Conservation (phyloP, 2,329 filamentous ascomycete species). For the Trichophyton mentagrophytes region DNA sequence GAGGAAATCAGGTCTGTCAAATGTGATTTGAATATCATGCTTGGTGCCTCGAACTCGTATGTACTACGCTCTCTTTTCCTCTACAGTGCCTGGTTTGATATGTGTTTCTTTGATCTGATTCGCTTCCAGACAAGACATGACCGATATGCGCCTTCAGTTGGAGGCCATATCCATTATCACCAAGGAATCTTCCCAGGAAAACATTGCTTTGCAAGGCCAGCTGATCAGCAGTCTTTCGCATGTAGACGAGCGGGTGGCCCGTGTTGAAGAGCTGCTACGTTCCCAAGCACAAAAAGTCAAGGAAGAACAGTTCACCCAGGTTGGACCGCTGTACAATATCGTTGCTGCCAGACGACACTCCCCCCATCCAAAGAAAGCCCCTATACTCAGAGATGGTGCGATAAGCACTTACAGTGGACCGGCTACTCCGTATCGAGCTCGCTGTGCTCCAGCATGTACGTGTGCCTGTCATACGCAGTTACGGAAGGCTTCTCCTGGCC, state of each 20-base stretch:
- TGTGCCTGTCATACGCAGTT: constrained; percentile 16
- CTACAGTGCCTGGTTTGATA: neutral
- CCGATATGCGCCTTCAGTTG: constrained; percentile 15
- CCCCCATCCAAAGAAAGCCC: neutral
- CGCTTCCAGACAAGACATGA: constrained; percentile 16
- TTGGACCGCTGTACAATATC: constrained; percentile 16
- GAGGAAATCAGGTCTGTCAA: constrained; percentile 19
- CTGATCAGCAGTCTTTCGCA: constrained; percentile 14
- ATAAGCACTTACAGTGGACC: neutral
- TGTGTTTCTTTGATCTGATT: neutral
- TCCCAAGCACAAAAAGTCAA: constrained; percentile 17
- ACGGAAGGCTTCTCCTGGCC: constrained; percentile 14
- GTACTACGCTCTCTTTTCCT: neutral
- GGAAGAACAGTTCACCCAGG: constrained; percentile 16
- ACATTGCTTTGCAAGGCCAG: constrained; percentile 15
- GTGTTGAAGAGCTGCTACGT: constrained; percentile 18
- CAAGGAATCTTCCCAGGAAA: constrained; percentile 11
- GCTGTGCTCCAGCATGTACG: constrained; percentile 14
- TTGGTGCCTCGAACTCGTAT: constrained; percentile 21
- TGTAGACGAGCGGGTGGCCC: constrained; percentile 19
- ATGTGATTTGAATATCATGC: constrained; percentile 20
- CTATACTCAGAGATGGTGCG: neutral
- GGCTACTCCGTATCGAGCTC: neutral
- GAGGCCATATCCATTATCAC: constrained; percentile 18
- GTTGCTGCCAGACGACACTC: neutral